Evolutionary conservation across 345 rosid species (phyloP), one percentile per base, ranked within the genome.

Genomic region (Corchorus olitorius): DNA sequence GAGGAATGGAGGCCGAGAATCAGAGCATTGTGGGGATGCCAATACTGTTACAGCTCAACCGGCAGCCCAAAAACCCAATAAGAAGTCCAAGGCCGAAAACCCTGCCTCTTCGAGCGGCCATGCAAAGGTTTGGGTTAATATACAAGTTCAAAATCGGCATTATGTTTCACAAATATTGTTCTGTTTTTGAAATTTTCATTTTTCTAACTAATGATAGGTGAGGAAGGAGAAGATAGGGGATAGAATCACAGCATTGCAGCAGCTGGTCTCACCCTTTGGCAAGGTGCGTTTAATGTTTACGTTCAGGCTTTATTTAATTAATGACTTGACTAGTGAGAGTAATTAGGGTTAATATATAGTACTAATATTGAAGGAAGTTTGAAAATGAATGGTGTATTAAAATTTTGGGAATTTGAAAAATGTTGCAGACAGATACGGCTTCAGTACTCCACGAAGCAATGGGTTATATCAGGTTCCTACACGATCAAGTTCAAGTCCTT

Each of bases 381-480:
- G 3, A 8, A 10, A 49, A 22, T 66, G 65, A 13, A 5, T 60
- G 7, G 8, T 22, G 1, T 22, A 4, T 52, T 6, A 45, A 20
- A 27, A 14, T 45, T 33, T 58, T 75, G 41, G 75, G 63, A 49
- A 59, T 43, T 62, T 82, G 80, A 61, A 17, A 17, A 74, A 69
- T 56, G 50, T 14, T 76, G 81, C 92, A 93, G 99, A 95, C 97
- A n/a, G 99, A 92, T 83, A 89, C 97, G 46, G 93, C 99, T 34
- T 89, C 98, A 4, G 99, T 95, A 76, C 83, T 95, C 37, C 97
- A 95, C 83, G 98, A 95, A 82, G 98, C 99, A 73, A 92, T 89
- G 97, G 99, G 97, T 80, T 95, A 92, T 54, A 95, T 95, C 88
- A 89, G 89, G 84, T 93, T 95, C 78, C 85, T 95, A 79, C 98